Evolutionary conservation across 192 early-diverging fungal species (phyloP).

Genomic region (Bifiguratus adelaidae): DNA sequence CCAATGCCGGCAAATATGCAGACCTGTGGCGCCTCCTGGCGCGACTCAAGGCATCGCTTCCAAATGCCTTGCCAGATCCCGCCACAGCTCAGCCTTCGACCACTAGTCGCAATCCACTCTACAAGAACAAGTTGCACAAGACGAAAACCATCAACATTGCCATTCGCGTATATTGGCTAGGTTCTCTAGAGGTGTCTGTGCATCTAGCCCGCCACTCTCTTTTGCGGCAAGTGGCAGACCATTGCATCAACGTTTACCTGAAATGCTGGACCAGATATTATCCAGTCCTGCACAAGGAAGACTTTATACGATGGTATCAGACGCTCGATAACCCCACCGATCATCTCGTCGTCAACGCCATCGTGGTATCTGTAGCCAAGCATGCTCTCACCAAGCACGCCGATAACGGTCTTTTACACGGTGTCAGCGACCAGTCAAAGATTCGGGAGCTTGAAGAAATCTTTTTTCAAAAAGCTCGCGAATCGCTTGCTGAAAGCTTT

Average conservation of each 20-base stretch:
- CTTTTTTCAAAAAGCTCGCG: conserved; percentile 18
- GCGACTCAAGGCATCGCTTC: too few relatives aligned
- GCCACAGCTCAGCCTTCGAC: too few relatives aligned
- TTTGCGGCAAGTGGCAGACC: conserved; percentile 10
- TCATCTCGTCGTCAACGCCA: conserved; percentile 18
- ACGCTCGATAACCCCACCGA: conserved; percentile 7
- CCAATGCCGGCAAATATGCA: too few relatives aligned
- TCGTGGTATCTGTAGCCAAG: conserved; percentile 7
- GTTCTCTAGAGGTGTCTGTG: too few relatives aligned
- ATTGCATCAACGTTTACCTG: conserved; percentile 17
- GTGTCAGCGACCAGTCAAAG: conserved; percentile 7
- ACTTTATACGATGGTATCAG: conserved; percentile 16
- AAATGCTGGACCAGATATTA: conserved; percentile 19
- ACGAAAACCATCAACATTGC: neutral
- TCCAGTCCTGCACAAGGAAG: conserved; percentile 11
- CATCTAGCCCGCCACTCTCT: neutral
- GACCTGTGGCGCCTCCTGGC: too few relatives aligned
- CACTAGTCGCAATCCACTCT: too few relatives aligned
- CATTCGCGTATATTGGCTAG: neutral
- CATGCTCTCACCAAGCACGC: conserved; percentile 19
- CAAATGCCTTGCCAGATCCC: too few relatives aligned
- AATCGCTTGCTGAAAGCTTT: conserved; percentile 15
- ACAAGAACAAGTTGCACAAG: neutral
- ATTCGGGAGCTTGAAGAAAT: conserved; percentile 15
- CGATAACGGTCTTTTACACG: conserved; percentile 1